Percentiles rank a stretch among this genome's conserved stretches.
Conservation (phyloP, 2,329 filamentous ascomycete genomes). For the Ascomycota sp. region DNA sequence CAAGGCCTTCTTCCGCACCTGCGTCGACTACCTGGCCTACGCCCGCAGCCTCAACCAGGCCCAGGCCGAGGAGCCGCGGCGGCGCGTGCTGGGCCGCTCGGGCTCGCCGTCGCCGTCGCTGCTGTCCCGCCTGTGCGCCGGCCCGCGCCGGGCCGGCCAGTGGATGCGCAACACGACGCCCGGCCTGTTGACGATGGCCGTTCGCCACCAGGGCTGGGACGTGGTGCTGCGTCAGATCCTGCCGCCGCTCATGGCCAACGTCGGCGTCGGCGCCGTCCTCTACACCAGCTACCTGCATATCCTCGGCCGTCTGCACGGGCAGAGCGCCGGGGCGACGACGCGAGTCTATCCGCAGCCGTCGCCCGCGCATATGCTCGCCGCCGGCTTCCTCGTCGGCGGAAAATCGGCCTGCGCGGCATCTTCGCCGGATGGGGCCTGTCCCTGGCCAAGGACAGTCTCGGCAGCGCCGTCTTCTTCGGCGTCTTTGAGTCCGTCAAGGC, state of each 20-base stretch:
- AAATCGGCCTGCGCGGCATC: conserved; percentile 51
- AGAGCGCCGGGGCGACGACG: conserved; percentile 33
- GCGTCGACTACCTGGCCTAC: conserved; percentile 62
- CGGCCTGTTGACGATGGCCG: conserved; percentile 45
- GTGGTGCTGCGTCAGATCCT: conserved; percentile 60
- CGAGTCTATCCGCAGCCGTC: conserved; percentile 51
- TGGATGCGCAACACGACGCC: conserved; percentile 45
- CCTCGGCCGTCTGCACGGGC: conserved; percentile 44
- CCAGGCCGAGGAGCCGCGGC: conserved; percentile 16
- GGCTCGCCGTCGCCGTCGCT: too few relatives aligned
- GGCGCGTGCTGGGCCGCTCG: too few relatives aligned
- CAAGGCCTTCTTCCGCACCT: conserved; percentile 78
- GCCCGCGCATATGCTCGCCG: conserved; percentile 41
- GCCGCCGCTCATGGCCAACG: conserved; percentile 54
- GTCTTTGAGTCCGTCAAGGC: conserved; percentile 60
- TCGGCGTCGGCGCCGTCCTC: conserved; percentile 51
- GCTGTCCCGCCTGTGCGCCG: conserved; percentile 12
- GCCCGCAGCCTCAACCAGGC: conserved; percentile 31
- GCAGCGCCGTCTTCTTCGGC: conserved; percentile 52
- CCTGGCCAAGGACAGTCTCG: conserved; percentile 48
- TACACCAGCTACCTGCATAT: conserved; percentile 60
- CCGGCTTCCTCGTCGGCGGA: conserved; percentile 50
- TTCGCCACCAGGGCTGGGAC: conserved; percentile 50
- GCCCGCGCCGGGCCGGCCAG: conserved; percentile 21
- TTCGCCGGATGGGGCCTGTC: conserved; percentile 55